Percentiles rank a stretch among this genome's conserved stretches.
These are phyloP conservation scores for Spencermartinsiella europaea DNA, from an alignment of 805 yeast genomes.

Conservation along the genomic window DNA sequence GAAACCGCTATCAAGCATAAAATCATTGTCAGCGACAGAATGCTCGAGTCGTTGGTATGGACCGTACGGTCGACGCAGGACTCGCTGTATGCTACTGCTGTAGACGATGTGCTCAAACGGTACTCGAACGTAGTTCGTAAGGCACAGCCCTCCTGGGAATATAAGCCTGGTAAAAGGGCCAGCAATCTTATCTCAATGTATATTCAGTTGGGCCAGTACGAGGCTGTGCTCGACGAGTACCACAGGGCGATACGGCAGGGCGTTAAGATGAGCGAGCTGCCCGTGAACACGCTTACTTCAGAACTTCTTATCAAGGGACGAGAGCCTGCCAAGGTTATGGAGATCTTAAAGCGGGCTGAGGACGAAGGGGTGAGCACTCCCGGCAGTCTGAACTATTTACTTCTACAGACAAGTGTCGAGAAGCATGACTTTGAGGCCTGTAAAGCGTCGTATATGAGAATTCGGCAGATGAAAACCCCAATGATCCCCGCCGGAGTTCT, in stretches of 20 bases:
- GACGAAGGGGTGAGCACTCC: neutral
- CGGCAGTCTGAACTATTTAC: neutral
- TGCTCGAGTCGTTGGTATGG: conserved; percentile 5
- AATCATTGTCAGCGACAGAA: neutral
- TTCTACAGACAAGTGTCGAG: neutral
- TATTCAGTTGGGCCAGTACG: neutral
- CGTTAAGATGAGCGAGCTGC: neutral
- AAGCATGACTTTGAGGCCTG: neutral
- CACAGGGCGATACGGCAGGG: neutral
- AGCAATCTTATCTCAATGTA: neutral
- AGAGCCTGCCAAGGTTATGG: neutral
- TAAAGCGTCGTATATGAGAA: neutral
- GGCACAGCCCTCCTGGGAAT: neutral
- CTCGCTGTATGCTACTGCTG: conserved; percentile 4
- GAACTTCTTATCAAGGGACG: neutral
- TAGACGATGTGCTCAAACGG: neutral
- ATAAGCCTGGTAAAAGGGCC: neutral
- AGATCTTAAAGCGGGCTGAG: neutral
- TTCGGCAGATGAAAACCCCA: neutral
- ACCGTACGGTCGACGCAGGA: conserved; percentile 10
- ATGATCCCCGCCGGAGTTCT: neutral
- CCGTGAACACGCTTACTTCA: neutral
- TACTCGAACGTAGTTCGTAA: neutral
- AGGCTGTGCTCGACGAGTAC: neutral
- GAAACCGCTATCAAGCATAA: neutral